Base-by-base conservation (phyloP, 176 grass and related monocot genomes). In the Aegilops umbellulata region DNA sequence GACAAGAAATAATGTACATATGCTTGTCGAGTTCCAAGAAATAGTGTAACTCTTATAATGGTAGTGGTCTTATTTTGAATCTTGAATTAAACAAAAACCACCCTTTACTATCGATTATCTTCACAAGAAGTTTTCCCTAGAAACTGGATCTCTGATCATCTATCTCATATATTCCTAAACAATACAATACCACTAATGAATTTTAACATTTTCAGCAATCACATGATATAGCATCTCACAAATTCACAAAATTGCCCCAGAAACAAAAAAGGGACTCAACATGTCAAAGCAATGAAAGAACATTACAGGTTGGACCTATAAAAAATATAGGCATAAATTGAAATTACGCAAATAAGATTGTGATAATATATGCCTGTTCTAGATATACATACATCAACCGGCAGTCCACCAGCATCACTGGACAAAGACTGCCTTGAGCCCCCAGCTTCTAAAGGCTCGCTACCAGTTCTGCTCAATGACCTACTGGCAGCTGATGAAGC, bases 371-470 rank as follows among this genome's bases (percentile, higher is more conserved):
- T 64, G 41, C n/a, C 60, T 60, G 38, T 87, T 87, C 55, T 74
- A 60, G 76, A 82, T 83, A 86, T 88, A 91, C 93, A 72, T 98
- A 98, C 96, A 92, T 98, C 96, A 75, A 98, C 76, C 63, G 96
- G 90, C 81, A 98, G 88, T 81, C 93, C 90, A 80, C 96, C 90
- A 60, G 86, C 77, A 83, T 98, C 96, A 90, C 88, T 89, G 64
- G 96, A 98, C 85, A 94, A 83, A 85, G 90, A 92, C 61, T 91
- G 86, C 77, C 90, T 95, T 60, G 90, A 92, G 7, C 44, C 80
- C 47, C 73, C 84, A 74, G 58, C 87, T 83, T 95, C 93, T 64
- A 85, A 79, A 85, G 85, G 80, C 79, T 94, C 96, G 83, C 93
- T 88, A 63, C 86, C 90, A 89, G 88, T 77, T 89, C 78, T 90